Base-by-base conservation (phyloP, 129 eudicot genomes). In the Escallonia rubra region DNA sequence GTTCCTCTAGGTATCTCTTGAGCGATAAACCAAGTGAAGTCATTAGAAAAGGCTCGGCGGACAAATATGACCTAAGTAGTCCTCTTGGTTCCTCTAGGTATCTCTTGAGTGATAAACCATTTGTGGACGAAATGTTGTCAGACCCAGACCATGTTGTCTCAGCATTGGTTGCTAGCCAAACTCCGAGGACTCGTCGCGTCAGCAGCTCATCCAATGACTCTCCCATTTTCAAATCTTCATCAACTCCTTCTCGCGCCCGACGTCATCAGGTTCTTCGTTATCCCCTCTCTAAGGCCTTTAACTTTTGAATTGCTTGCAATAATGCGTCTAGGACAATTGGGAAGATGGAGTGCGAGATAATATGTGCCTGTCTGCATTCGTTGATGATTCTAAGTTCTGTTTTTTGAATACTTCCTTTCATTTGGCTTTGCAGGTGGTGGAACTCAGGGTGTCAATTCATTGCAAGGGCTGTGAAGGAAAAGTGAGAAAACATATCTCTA, bases 401-500 rank as follows among this genome's bases (percentile, higher is more conserved):
- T 40, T 45, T 64, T 53, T 4, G 16, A 40, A 5, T 41, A 53
- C 10, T 67, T 15, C 3, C n/a, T 15, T 8, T 23, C 3, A 7
- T 57, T 45, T 63, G n/a, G 67, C 41, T 65, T 10, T n/a, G 76
- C 82, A 85, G 91, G 87, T 85, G 52, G 91, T 85, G 67, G 85
- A 82, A 45, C 66, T 85, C 72, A 79, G 78, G 79, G 91, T 85
- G 49, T 85, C 91, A n/a, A 72, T 85, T 45, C 91, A 85, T 74
- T 85, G 91, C 83, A 85, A 76, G 72, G 91, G 91, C 5, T 85
- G 91, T 74, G 91, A 78, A 79, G 87, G 85, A 45, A 85, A 85
- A 72, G 68, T 85, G 14, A 81, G 85, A 68, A 85, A 82, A 79
- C 79, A 85, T 63, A 74, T 85, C 50, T 85, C 91, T 41, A 85